Evolutionary conservation across 768 basidiomycete genomes (phyloP), one percentile per base, ranked within the genome.

Genomic region (Boletellus sp.): DNA sequence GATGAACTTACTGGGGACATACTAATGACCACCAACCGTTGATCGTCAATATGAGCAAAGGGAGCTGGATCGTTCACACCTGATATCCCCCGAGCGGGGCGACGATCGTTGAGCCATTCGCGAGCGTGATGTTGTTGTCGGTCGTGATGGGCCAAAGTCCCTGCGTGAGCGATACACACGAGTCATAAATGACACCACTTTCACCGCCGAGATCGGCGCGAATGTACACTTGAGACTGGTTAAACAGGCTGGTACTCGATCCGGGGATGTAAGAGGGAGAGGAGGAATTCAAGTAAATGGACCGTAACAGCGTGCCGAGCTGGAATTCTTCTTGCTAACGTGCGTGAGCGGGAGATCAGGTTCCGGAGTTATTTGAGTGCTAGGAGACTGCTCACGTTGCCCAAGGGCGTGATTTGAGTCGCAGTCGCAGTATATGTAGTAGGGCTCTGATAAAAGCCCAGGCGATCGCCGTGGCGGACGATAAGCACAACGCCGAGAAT

Each of bases 131-230:
- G 17, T 70, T 78, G 42, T 76, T 77, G 20, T 63, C 56, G 13
- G 55, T 23, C 5, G 74, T 78, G 3, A 70, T 65, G 3, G 85
- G 87, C 69, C 77, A 84, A 38, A 90, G 61, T 12, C 87, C 87
- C 63, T 90, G 88, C 10, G 84, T 66, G 44, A 89, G 65, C 0
- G 87, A 84, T 22, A 78, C 68, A 10, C 85, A 82, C 5, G 84
- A 83, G 57, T 87, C 80, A 52, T 74, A 74, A 37, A 84, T 81
- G n/a, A 85, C 82, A 32, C 74, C 78, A 16, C 76, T 78, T 67
- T 90, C 87, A 16, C 80, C 85, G 6, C 84, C 84, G 23, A 77
- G 79, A 64, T 89, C 86, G 1, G 87, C 86, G 16, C 76, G 78
- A 44, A 82, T 74, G 31, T 62, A 60, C 51, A 78, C 68, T 58